Conservation (phyloP, 495 filamentous ascomycete species). For the Eremomyces bilateralis region DNA sequence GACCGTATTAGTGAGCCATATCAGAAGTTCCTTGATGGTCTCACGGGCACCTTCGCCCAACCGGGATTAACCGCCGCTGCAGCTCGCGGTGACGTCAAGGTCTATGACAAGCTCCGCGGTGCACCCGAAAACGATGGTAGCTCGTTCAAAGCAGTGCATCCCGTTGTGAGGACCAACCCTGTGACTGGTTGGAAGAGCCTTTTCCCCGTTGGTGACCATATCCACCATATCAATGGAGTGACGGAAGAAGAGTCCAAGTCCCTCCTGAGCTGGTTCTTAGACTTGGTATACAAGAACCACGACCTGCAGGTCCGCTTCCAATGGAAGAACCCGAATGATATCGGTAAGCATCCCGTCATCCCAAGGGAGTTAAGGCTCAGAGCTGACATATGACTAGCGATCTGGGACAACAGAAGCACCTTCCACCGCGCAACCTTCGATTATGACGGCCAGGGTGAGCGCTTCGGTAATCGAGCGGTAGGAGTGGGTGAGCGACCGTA, state of each 20-base stretch:
- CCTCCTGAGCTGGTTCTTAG: constrained; percentile 36
- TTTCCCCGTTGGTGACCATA: constrained; percentile 38
- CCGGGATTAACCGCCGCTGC: too few species aligned
- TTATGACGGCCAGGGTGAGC: constrained; percentile 39
- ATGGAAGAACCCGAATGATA: constrained; percentile 19
- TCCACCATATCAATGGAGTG: constrained; percentile 43
- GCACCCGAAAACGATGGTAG: constrained; percentile 44
- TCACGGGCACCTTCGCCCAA: constrained; percentile 43
- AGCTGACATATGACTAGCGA: too few species aligned
- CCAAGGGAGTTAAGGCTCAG: too few species aligned
- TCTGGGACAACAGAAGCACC: constrained; percentile 54
- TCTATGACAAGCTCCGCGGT: constrained; percentile 31
- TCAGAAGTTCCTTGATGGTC: constrained; percentile 37
- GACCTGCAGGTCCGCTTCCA: constrained; percentile 48
- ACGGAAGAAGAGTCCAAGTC: constrained; percentile 34
- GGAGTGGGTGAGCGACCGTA: constrained; percentile 23
- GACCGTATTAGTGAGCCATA: constrained; percentile 43
- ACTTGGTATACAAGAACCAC: constrained; percentile 47
- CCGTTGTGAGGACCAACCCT: constrained; percentile 58
- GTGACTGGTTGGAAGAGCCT: constrained; percentile 57
- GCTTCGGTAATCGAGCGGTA: constrained; percentile 30
- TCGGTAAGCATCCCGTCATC: too few species aligned
- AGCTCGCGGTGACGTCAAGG: too few species aligned
- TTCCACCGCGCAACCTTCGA: constrained; percentile 53
- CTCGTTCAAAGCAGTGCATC: constrained; percentile 40